A percentile compares a stretch with the other conserved stretches of the same genome.
Evolutionary conservation across 2,329 filamentous ascomycete genomes (phyloP).

Genomic region (Biscogniauxia marginata): DNA sequence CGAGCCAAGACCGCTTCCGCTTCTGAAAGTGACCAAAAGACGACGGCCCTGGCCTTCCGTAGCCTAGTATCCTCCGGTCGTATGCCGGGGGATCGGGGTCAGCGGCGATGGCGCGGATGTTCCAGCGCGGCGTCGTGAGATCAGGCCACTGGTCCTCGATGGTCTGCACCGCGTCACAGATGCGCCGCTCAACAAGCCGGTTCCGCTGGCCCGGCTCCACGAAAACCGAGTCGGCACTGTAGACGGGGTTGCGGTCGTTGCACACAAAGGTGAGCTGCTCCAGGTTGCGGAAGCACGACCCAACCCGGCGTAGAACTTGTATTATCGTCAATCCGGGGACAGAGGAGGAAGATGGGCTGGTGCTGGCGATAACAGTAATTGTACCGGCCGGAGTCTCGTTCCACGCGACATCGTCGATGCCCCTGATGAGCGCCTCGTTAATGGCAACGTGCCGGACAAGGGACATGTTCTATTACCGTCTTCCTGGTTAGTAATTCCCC

Average conservation of each 20-base stretch:
- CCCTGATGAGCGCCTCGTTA: conserved; percentile 42
- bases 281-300: conserved; percentile 38
- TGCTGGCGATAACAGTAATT: too few relatives aligned
- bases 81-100: conserved; percentile 16
- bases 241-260: conserved; percentile 36
- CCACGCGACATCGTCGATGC: conserved; percentile 3
- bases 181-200: conserved; percentile 37
- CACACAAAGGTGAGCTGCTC: conserved; percentile 46
- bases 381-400: too few relatives aligned
- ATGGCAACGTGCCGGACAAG: conserved; percentile 43
- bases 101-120: conserved; percentile 33
- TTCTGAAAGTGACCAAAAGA: conserved; percentile 3
- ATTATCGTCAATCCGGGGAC: neutral
- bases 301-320: conserved; percentile 37
- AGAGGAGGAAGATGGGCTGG: neutral
- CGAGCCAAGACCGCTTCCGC: neutral
- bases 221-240: conserved; percentile 28
- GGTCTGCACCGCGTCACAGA: conserved; percentile 34
- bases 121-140: conserved; percentile 39
- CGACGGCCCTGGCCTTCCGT: conserved; percentile 8
- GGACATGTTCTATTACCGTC: conserved; percentile 39
- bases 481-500: too few relatives aligned
- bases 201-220: conserved; percentile 32
- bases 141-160: conserved; percentile 30
- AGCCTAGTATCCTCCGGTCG: conserved; percentile 18